Evolutionary conservation across 345 rosid genomes (phyloP).

Genomic region (Physaria fendleri): DNA sequence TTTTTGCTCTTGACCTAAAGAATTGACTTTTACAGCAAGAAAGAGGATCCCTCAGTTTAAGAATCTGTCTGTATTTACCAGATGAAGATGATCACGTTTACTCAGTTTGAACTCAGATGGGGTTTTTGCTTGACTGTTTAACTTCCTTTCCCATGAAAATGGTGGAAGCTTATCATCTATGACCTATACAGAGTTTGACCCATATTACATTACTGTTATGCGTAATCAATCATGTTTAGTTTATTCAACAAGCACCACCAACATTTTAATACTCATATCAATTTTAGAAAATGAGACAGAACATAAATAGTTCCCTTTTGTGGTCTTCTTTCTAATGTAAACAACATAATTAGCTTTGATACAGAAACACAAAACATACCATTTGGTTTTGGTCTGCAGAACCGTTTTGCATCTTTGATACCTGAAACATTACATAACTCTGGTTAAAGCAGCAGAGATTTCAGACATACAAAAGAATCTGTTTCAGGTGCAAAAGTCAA

Average conservation of each 20-base stretch:
- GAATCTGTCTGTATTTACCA: slow-evolving; percentile 38
- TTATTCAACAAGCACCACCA: not conserved
- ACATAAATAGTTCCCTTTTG: not conserved
- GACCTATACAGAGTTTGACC: slow-evolving; percentile 27
- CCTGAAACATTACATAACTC: slow-evolving; percentile 3
- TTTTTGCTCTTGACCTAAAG: not conserved
- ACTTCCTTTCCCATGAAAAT: slow-evolving; percentile 51
- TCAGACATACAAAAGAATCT: not conserved
- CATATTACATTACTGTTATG: not conserved
- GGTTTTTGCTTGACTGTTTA: slow-evolving; percentile 32
- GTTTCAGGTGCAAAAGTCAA: not conserved
- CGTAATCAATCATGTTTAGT: not conserved
- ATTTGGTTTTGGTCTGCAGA: slow-evolving; percentile 18
- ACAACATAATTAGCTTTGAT: not conserved
- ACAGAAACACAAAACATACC: slow-evolving; percentile 13
- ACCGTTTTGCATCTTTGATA: slow-evolving; percentile 26
- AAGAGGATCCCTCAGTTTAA: not conserved
- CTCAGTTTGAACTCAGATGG: slow-evolving; percentile 36
- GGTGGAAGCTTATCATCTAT: slow-evolving; percentile 38
- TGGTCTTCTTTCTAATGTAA: not conserved
- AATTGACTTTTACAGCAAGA: slow-evolving; percentile 15
- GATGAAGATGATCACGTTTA: slow-evolving; percentile 39
- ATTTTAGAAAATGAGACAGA: not conserved
- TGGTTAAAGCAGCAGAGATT: not conserved
- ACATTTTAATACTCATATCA: not conserved